Percentiles rank a stretch among this genome's conserved stretches.
phyloP scores from a whole-genome alignment of 1,284 basidiomycete genomes.

The Boletus mariae region DNA sequence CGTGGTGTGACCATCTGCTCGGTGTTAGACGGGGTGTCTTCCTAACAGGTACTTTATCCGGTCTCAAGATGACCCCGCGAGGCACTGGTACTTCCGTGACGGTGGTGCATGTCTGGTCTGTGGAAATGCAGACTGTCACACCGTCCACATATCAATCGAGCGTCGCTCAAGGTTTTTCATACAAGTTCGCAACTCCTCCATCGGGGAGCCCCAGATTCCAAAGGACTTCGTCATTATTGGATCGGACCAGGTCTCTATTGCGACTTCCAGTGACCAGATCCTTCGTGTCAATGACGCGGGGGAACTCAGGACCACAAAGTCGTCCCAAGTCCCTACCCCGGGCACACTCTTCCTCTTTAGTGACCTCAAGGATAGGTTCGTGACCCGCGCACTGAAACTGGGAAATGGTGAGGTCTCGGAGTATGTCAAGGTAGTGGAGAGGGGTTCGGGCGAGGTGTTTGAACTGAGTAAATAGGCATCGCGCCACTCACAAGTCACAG shows the following conservation, averaged over 20 bases:
- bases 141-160: background rate
- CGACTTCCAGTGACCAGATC: background rate
- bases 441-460: background rate
- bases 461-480: background rate
- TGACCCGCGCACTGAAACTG: background rate
- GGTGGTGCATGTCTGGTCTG: background rate
- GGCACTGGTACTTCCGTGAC: background rate
- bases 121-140: background rate
- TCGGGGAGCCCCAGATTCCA: background rate
- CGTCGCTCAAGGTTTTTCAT: background rate
- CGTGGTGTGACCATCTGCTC: background rate
- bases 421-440: background rate
- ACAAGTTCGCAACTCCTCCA: background rate
- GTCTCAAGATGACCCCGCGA: background rate
- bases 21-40: background rate
- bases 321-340: background rate
- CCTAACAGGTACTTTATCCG: background rate
- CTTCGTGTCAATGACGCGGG: background rate
- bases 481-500: background rate
- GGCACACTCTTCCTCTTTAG: background rate
- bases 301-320: background rate
- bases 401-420: background rate
- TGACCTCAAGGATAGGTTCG: background rate
- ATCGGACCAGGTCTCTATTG: background rate
- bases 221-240: background rate